A percentile compares a stretch with the other conserved stretches of the same genome.
phyloP scores from a whole-genome alignment of 345 rosid genomes.

The Angophora floribunda region DNA sequence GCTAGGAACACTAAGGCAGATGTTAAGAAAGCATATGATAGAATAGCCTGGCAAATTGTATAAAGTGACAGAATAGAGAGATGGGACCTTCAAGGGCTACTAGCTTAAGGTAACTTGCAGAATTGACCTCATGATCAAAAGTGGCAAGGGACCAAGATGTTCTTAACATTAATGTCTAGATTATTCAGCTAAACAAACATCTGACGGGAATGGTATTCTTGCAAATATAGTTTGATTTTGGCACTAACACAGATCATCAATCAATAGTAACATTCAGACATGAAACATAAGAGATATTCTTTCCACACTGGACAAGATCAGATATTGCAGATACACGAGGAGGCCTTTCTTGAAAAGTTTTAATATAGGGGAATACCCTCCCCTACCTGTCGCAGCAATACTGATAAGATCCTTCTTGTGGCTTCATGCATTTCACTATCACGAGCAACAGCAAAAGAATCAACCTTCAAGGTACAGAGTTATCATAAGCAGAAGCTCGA shows the following conservation, averaged over 20 bases:
- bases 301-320: neutral
- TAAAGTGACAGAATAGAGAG: neutral
- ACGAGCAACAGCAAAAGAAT: slow-evolving; percentile 84
- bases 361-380: neutral
- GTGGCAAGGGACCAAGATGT: neutral
- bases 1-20: neutral
- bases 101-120: neutral
- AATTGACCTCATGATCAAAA: neutral
- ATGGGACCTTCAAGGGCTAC: neutral
- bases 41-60: neutral
- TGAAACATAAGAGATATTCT: neutral
- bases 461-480: slow-evolving; percentile 42
- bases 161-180: neutral
- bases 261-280: neutral
- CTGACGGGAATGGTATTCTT: neutral
- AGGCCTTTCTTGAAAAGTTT: neutral
- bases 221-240: neutral
- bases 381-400: slow-evolving; percentile 76
- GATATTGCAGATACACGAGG: neutral
- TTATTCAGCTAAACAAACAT: neutral
- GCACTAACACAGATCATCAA: neutral
- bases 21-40: neutral
- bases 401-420: slow-evolving; percentile 83
- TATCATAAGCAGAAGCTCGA: neutral
- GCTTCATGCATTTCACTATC: slow-evolving; percentile 92